Conservation (phyloP, 164 flowering plant genomes). For the Saururus chinensis region DNA sequence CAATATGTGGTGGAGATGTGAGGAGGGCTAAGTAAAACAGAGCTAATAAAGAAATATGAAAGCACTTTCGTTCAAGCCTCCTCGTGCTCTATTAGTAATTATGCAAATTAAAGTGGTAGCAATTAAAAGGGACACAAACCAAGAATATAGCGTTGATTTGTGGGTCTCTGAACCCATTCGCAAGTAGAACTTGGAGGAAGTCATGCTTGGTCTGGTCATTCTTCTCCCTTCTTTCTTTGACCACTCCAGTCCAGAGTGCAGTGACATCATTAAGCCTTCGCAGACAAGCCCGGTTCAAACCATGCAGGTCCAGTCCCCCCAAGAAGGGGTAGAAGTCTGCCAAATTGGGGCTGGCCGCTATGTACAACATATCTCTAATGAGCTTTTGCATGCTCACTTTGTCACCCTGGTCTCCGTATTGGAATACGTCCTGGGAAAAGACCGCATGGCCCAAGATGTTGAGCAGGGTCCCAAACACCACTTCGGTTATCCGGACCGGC, state of each 20-base stretch:
- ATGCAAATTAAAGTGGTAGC: too few relatives aligned
- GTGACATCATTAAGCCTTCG: slow-evolving; percentile 3
- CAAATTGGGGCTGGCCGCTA: slow-evolving; percentile 16
- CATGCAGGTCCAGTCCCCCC: slow-evolving; percentile 18
- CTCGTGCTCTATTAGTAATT: too few relatives aligned
- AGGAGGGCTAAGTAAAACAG: too few relatives aligned
- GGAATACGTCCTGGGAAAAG: slow-evolving; percentile 17
- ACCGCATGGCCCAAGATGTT: slow-evolving; percentile 17
- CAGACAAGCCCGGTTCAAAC: slow-evolving; percentile 10
- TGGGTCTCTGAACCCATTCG: slow-evolving; percentile 11
- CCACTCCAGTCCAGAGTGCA: slow-evolving; percentile 16
- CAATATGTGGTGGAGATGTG: too few relatives aligned
- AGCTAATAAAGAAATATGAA: too few relatives aligned
- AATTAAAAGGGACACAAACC: slow-evolving; percentile 9
- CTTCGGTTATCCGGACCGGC: slow-evolving; percentile 15
- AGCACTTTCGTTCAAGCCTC: too few relatives aligned
- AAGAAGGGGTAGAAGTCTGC: slow-evolving; percentile 26
- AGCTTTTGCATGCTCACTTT: slow-evolving; percentile 11
- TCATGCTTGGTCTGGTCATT: slow-evolving; percentile 7
- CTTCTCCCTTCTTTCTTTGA: slow-evolving; percentile 21
- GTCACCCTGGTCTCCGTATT: slow-evolving; percentile 7
- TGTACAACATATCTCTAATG: slow-evolving; percentile 7
- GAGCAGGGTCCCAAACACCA: slow-evolving; percentile 11
- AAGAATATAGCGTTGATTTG: slow-evolving; percentile 22
- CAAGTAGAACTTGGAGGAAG: slow-evolving; percentile 21